These are phyloP conservation scores for Phytophthora ohioensis DNA, from an alignment of 352 stramenopile species.

Conservation along the genomic window DNA sequence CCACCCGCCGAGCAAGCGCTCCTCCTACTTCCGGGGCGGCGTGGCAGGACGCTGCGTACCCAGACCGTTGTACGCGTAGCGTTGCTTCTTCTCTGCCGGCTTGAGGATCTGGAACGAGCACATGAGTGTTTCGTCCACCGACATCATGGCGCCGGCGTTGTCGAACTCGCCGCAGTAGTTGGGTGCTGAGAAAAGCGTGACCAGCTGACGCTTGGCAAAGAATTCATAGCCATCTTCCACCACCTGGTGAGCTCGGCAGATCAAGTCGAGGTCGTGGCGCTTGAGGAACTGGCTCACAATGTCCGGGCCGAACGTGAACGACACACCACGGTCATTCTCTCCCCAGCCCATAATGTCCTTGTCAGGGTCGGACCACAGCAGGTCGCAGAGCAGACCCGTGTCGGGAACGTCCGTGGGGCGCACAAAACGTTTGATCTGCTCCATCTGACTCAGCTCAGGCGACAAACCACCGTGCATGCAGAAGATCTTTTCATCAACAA, in stretches of 20 bases:
- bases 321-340: constrained; percentile 98
- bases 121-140: constrained; percentile 80
- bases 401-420: constrained; percentile 88
- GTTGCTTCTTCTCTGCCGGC: constrained; percentile 85
- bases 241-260: constrained; percentile 99
- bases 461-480: constrained; percentile 96
- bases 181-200: constrained; percentile 99
- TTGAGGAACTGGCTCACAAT: constrained; percentile 98
- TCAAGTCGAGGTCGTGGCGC: constrained; percentile 97
- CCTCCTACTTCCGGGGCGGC: constrained; percentile 60
- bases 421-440: constrained; percentile 96
- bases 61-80: constrained; percentile 73
- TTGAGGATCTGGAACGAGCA: constrained; percentile 91
- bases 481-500: constrained; percentile 99
- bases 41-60: constrained; percentile 67
- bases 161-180: constrained; percentile 99
- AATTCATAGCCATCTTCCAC: constrained; percentile 99
- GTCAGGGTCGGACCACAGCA: constrained; percentile 91
- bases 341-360: constrained; percentile 94
- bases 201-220: constrained; percentile 97
- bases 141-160: constrained; percentile 95
- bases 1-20: constrained; percentile 16
- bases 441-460: constrained; percentile 97
- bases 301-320: constrained; percentile 99
- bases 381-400: constrained; percentile 87